phyloP scores from a whole-genome alignment of 2,329 filamentous ascomycete species.

The Orbilia javanica region DNA sequence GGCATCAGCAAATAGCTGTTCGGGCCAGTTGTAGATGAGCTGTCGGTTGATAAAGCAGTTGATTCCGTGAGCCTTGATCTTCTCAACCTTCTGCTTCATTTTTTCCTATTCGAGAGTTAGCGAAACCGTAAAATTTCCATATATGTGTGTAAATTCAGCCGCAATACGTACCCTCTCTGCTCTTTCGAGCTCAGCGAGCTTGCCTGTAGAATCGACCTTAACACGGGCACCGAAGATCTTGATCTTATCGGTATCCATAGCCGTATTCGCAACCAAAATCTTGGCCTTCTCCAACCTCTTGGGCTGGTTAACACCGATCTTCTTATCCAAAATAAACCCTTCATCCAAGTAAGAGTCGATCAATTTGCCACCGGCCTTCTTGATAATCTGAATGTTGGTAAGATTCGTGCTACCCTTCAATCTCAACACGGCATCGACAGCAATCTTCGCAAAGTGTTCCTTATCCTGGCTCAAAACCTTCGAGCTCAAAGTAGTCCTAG shows the following conservation, averaged over 20 bases:
- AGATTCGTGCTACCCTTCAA: constrained; percentile 92
- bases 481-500: constrained; percentile 93
- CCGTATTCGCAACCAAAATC: constrained; percentile 96
- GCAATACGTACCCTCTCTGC: constrained; percentile 73
- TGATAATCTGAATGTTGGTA: constrained; percentile 99
- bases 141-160: not conserved
- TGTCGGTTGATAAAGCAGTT: constrained; percentile 99
- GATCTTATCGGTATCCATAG: constrained; percentile 99
- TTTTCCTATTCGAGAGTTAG: constrained; percentile 76
- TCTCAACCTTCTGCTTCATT: constrained; percentile 99
- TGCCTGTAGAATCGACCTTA: constrained; percentile 95
- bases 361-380: constrained; percentile 97
- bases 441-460: constrained; percentile 88
- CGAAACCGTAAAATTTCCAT: not conserved
- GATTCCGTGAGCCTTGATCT: constrained; percentile 98
- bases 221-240: constrained; percentile 99
- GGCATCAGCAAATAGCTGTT: constrained; percentile 97
- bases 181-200: constrained; percentile 97
- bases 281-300: constrained; percentile 98
- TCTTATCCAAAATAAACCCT: constrained; percentile 98
- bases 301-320: constrained; percentile 98
- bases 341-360: constrained; percentile 98
- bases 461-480: constrained; percentile 96
- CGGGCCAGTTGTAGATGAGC: constrained; percentile 99
- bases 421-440: constrained; percentile 89